Evolutionary conservation across 345 rosid genomes (phyloP).

Genomic region (Nephelium lappaceum): DNA sequence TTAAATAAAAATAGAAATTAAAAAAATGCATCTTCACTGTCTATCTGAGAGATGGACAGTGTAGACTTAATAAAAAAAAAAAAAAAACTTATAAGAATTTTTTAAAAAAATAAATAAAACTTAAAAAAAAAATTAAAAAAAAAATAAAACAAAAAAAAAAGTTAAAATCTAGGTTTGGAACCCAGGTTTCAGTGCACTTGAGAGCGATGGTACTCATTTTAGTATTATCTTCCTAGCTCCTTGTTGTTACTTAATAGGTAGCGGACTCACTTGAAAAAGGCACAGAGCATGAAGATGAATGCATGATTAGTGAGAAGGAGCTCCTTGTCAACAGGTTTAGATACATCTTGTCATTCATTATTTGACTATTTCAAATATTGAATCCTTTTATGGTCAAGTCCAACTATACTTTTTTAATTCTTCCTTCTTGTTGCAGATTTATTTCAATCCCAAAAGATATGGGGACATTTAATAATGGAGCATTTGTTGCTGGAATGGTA

Average conservation of each 20-base stretch:
- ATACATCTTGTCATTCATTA: not conserved
- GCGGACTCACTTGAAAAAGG: conserved; percentile 99
- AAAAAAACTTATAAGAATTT: too few species aligned
- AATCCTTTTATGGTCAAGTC: not conserved
- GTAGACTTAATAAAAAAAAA: too few species aligned
- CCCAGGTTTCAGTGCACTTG: too few species aligned
- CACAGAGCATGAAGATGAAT: conserved; percentile 98
- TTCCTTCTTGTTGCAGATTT: conserved; percentile 51
- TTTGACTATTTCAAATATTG: conserved; percentile 1
- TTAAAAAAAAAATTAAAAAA: too few species aligned
- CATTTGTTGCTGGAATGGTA: conserved; percentile 98
- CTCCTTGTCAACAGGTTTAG: conserved; percentile 87
- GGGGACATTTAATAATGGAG: conserved; percentile 98
- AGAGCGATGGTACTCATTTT: not conserved
- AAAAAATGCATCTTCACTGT: too few species aligned
- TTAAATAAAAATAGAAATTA: too few species aligned
- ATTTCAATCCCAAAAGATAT: conserved; percentile 98
- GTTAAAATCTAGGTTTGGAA: too few species aligned
- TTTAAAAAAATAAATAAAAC: too few species aligned
- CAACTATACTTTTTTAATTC: conserved; percentile 11
- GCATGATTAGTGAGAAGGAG: conserved; percentile 98
- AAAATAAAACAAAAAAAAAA: too few species aligned
- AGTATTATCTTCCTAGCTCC: conserved; percentile 5
- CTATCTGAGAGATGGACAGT: too few species aligned
- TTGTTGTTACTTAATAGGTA: conserved; percentile 47